A percentile compares a stretch with the other conserved stretches of the same genome.
phyloP scores from a whole-genome alignment of 169 alveolate species.

The Theileria parva region DNA sequence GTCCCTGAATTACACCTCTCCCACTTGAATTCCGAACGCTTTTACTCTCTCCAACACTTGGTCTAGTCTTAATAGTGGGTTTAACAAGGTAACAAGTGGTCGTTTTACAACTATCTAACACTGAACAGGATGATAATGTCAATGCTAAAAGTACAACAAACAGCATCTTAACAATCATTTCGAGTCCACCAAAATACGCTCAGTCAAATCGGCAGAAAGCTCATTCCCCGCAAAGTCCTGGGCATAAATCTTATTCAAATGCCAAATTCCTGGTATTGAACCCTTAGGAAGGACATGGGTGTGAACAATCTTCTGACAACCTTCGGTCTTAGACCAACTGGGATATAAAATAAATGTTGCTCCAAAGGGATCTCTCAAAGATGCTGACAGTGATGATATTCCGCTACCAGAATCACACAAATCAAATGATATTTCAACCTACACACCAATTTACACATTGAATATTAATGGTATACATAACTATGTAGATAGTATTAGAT shows the following conservation, averaged over 20 bases:
- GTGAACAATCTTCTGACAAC: slow-evolving; percentile 47
- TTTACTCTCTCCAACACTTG: not conserved
- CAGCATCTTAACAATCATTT: not conserved
- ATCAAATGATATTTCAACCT: slow-evolving; percentile 50
- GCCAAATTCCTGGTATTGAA: slow-evolving; percentile 79
- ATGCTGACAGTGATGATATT: slow-evolving; percentile 25
- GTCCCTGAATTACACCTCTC: not conserved
- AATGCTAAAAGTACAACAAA: not conserved
- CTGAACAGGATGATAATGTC: not conserved
- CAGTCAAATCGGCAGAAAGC: slow-evolving; percentile 33
- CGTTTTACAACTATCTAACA: not conserved
- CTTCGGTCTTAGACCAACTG: slow-evolving; percentile 24
- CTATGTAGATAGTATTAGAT: not conserved
- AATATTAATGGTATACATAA: slow-evolving; percentile 17
- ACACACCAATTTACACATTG: not conserved
- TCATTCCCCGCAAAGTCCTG: slow-evolving; percentile 65
- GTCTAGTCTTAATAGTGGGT: not conserved
- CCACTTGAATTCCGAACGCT: not conserved
- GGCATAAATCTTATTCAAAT: slow-evolving; percentile 30
- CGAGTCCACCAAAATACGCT: slow-evolving; percentile 38
- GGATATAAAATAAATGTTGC: slow-evolving; percentile 36
- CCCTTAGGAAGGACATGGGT: slow-evolving; percentile 69
- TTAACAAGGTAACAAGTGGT: not conserved
- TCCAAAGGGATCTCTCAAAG: slow-evolving; percentile 63
- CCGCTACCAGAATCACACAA: slow-evolving; percentile 74